Conservation (phyloP, 169 alveolate species). For the Eimeria acervulina region DNA sequence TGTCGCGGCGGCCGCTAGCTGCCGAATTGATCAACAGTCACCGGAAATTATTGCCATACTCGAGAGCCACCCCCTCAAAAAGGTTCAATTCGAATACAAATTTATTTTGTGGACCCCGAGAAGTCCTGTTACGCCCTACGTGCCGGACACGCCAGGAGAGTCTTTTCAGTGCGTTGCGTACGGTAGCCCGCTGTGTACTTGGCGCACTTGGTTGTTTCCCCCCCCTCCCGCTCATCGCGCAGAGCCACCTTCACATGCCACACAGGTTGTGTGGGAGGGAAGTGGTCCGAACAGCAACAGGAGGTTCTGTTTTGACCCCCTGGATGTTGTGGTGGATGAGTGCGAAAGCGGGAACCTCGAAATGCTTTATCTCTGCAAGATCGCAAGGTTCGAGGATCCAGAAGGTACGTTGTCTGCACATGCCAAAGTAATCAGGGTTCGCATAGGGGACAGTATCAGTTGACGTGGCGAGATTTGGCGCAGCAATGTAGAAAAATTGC, state of each 20-base stretch:
- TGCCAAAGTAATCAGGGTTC: too few relatives aligned
- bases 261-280: slow-evolving; percentile 79
- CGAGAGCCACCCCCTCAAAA: slow-evolving; percentile 74
- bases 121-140: slow-evolving; percentile 41
- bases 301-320: slow-evolving; percentile 75
- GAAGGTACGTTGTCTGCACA: slow-evolving; percentile 24
- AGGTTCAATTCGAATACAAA: slow-evolving; percentile 72
- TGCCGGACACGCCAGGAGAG: slow-evolving; percentile 74
- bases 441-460: not conserved
- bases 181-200: slow-evolving; percentile 73
- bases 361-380: slow-evolving; percentile 73
- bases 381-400: slow-evolving; percentile 78
- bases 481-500: not conserved
- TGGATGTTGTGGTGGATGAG: slow-evolving; percentile 78
- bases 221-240: slow-evolving; percentile 77
- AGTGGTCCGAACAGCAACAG: slow-evolving; percentile 75
- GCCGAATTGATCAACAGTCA: slow-evolving; percentile 45
- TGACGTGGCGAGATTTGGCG: not conserved
- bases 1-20: slow-evolving; percentile 72
- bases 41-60: slow-evolving; percentile 67
- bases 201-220: slow-evolving; percentile 84
- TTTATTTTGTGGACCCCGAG: slow-evolving; percentile 71
- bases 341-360: slow-evolving; percentile 75
- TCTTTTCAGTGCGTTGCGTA: slow-evolving; percentile 40
- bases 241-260: slow-evolving; percentile 54